A percentile compares a stretch with the other conserved stretches of the same genome.
Conservation (phyloP, 1,139 yeast genomes). For the Suhomyces yuchorum region DNA sequence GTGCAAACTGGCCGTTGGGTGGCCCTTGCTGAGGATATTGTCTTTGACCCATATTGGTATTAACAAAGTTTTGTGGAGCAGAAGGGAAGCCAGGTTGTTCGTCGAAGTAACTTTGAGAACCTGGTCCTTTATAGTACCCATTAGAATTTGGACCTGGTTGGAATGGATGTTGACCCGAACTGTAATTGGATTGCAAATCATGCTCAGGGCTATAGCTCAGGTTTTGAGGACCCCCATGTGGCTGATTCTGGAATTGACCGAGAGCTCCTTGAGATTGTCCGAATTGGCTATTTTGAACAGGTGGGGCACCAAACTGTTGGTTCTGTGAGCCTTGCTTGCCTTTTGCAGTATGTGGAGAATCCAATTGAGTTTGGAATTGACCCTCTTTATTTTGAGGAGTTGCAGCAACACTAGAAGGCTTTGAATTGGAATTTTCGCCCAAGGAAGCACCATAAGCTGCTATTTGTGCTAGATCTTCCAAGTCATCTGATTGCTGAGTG, state of each 20-base stretch:
- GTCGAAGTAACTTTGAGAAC: slow-evolving; percentile 4
- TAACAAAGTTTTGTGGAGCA: slow-evolving; percentile 9
- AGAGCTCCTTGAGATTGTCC: not conserved
- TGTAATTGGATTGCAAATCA: not conserved
- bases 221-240: not conserved
- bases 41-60: slow-evolving; percentile 4
- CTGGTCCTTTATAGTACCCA: not conserved
- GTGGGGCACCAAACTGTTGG: not conserved
- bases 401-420: not conserved
- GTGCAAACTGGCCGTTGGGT: slow-evolving; percentile 6
- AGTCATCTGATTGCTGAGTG: slow-evolving; percentile 25
- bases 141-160: slow-evolving; percentile 3
- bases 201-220: not conserved
- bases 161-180: not conserved
- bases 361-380: not conserved
- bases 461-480: slow-evolving; percentile 48
- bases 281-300: not conserved
- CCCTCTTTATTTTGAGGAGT: slow-evolving; percentile 1
- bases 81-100: slow-evolving; percentile 6
- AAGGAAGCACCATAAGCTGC: slow-evolving; percentile 44
- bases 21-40: slow-evolving; percentile 1
- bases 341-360: not conserved
- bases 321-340: not conserved
- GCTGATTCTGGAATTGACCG: not conserved
- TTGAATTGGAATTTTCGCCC: slow-evolving; percentile 23